A percentile compares a stretch with the other conserved stretches of the same genome.
Conservation (phyloP, 495 filamentous ascomycete genomes). For the Trichoderma asperelloides region DNA sequence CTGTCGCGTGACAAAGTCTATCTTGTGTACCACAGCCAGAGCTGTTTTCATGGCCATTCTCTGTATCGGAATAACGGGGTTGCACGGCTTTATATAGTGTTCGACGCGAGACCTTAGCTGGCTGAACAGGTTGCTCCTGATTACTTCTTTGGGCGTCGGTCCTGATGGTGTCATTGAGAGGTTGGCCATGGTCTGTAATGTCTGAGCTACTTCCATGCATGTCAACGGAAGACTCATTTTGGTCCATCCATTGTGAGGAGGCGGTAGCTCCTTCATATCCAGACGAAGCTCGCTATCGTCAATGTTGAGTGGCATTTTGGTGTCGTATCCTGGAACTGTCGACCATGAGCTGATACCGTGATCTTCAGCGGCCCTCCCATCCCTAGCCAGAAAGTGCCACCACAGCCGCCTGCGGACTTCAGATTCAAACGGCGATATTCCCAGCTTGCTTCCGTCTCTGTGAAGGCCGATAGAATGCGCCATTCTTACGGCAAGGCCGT, state of each 20-base stretch:
- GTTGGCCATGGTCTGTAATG: not conserved
- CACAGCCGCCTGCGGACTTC: conserved; percentile 53
- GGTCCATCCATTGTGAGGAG: conserved; percentile 38
- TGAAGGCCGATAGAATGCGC: conserved; percentile 29
- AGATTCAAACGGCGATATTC: conserved; percentile 12
- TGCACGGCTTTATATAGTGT: conserved; percentile 8
- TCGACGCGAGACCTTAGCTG: conserved; percentile 4
- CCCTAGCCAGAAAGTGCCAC: conserved; percentile 51
- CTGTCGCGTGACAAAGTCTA: conserved; percentile 11
- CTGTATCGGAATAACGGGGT: conserved; percentile 13
- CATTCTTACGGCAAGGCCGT: conserved; percentile 16
- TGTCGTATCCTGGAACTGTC: conserved; percentile 21
- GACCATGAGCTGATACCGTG: conserved; percentile 42
- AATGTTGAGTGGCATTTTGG: conserved; percentile 27
- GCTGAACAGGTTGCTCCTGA: conserved; percentile 6
- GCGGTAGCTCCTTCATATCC: conserved; percentile 29
- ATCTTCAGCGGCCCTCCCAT: conserved; percentile 42
- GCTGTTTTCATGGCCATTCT: conserved; percentile 6
- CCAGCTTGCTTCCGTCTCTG: not conserved
- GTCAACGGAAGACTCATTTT: conserved; percentile 43
- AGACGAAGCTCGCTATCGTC: conserved; percentile 34
- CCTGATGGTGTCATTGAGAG: not conserved
- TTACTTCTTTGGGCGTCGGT: not conserved
- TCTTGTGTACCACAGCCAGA: conserved; percentile 10
- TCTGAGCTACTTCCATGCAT: conserved; percentile 3